Conservation (phyloP, 2,329 filamentous ascomycete species). For the Verruconis gallopava region DNA sequence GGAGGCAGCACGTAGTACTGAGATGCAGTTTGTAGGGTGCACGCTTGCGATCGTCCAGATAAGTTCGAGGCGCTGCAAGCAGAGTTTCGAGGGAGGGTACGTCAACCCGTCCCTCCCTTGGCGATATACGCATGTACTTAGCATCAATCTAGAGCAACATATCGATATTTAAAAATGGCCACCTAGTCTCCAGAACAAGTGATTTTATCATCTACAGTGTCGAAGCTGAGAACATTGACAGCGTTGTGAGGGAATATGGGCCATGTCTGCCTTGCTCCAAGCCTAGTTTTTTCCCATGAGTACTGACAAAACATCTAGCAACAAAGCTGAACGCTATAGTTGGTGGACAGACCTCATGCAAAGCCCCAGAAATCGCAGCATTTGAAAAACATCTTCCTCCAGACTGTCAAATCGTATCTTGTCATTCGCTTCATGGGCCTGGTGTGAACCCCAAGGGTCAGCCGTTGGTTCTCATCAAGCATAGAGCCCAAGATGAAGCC, state of each 20-base stretch:
- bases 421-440: slow-evolving; percentile 91
- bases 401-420: slow-evolving; percentile 89
- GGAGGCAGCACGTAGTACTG: no score
- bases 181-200: slow-evolving; percentile 88
- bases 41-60: slow-evolving; percentile 86
- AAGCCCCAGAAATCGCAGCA: slow-evolving; percentile 86
- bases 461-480: slow-evolving; percentile 82
- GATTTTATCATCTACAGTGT: slow-evolving; percentile 99
- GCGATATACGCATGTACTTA: slow-evolving; percentile 21
- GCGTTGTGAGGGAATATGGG: slow-evolving; percentile 76
- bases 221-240: slow-evolving; percentile 81
- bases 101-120: slow-evolving; percentile 32
- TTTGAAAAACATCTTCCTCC: slow-evolving; percentile 78
- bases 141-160: slow-evolving; percentile 53
- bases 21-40: slow-evolving; percentile 51
- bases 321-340: slow-evolving; percentile 93
- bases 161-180: slow-evolving; percentile 84
- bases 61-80: slow-evolving; percentile 68
- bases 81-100: slow-evolving; percentile 82
- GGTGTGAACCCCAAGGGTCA: slow-evolving; percentile 79
- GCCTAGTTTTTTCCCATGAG: not conserved
- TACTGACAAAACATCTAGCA: slow-evolving; percentile 39
- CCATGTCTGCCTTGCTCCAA: slow-evolving; percentile 55
- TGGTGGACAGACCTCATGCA: slow-evolving; percentile 95
- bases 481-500: slow-evolving; percentile 67